These are phyloP conservation scores for Penicillium sp. DNA, from an alignment of 2,329 filamentous ascomycete genomes.

Conservation along the genomic window DNA sequence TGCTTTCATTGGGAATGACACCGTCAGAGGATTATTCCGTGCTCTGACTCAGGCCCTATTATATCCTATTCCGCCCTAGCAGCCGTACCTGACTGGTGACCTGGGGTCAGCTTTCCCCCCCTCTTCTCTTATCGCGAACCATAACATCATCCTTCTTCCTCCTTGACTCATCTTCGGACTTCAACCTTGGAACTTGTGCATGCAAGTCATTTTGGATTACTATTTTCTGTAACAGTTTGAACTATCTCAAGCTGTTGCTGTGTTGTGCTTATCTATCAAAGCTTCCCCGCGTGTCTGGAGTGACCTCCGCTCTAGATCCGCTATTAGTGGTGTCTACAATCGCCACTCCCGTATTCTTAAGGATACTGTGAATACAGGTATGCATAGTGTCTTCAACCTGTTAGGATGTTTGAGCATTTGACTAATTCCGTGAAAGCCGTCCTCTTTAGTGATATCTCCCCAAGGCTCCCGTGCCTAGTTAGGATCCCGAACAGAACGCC, in stretches of 20 bases:
- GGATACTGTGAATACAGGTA: conserved; percentile 7
- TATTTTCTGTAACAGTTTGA: conserved; percentile 5
- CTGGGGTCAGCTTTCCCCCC: conserved; percentile 10
- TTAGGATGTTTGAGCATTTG: background rate
- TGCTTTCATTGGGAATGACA: background rate
- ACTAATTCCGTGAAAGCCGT: conserved; percentile 3
- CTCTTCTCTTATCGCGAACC: conserved; percentile 16
- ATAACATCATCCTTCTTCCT: conserved; percentile 10
- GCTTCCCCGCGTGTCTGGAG: conserved; percentile 29
- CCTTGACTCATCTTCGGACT: conserved; percentile 6
- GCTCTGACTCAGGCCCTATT: conserved; percentile 22
- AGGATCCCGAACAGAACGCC: conserved; percentile 2
- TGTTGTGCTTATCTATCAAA: conserved; percentile 24
- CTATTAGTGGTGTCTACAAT: conserved; percentile 1
- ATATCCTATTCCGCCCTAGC: conserved; percentile 8
- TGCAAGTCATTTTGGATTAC: conserved; percentile 6
- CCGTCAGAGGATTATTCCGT: conserved; percentile 2
- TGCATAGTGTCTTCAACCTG: background rate
- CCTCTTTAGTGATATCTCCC: conserved; percentile 9
- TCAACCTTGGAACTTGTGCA: background rate
- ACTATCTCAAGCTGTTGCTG: conserved; percentile 20
- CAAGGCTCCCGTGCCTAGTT: background rate
- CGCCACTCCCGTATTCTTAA: background rate
- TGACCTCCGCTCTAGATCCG: conserved; percentile 27
- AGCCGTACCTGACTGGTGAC: conserved; percentile 12